Conservation (phyloP, 768 basidiomycete species). For the Royoungia palumana region DNA sequence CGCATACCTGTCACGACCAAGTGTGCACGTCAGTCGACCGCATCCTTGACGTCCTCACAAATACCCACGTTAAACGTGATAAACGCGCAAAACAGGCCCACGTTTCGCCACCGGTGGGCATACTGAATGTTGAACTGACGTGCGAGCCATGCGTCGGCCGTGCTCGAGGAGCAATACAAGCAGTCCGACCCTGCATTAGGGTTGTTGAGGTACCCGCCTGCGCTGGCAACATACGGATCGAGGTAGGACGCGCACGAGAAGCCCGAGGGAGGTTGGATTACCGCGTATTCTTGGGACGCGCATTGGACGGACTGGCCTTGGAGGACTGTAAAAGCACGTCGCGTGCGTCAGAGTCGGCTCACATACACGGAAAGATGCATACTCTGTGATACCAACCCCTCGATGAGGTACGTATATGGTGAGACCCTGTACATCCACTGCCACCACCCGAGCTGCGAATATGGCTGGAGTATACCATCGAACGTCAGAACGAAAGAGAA, state of each 20-base stretch:
- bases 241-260: slow-evolving; percentile 49
- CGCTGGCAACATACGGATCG: slow-evolving; percentile 35
- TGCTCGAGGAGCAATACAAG: slow-evolving; percentile 53
- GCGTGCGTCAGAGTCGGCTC: background rate
- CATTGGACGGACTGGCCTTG: slow-evolving; percentile 53
- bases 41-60: too few species aligned
- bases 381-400: slow-evolving; percentile 47
- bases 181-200: slow-evolving; percentile 38
- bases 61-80: slow-evolving; percentile 26
- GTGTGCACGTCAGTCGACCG: slow-evolving; percentile 6
- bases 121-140: slow-evolving; percentile 59
- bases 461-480: slow-evolving; percentile 69
- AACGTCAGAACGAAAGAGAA: slow-evolving; percentile 67
- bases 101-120: slow-evolving; percentile 44
- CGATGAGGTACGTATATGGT: slow-evolving; percentile 56
- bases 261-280: slow-evolving; percentile 45
- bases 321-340: slow-evolving; percentile 37
- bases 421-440: slow-evolving; percentile 62
- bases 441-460: slow-evolving; percentile 62
- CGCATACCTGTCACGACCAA: slow-evolving; percentile 35
- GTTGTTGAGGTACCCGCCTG: slow-evolving; percentile 50
- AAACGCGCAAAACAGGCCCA: slow-evolving; percentile 44
- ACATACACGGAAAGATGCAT: background rate
- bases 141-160: slow-evolving; percentile 50
- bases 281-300: slow-evolving; percentile 56